Percentiles rank a stretch among this genome's conserved stretches.
phyloP scores from a whole-genome alignment of 306 rosid genomes.

The Rosa rugosa region DNA sequence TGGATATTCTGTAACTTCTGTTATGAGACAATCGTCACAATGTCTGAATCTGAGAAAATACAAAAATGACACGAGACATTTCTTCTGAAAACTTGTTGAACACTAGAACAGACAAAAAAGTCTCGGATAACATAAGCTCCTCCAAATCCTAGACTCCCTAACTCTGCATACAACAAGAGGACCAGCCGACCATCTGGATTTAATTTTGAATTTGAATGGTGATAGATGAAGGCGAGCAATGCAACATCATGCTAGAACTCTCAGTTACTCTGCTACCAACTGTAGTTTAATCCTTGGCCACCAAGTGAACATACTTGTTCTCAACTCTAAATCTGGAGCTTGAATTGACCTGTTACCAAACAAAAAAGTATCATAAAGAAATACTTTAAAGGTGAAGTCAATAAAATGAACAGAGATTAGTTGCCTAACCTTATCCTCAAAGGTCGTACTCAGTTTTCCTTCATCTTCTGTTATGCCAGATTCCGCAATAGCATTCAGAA shows the following conservation, averaged over 20 bases:
- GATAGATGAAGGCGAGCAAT: slow-evolving; percentile 20
- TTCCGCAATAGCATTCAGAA: slow-evolving; percentile 56
- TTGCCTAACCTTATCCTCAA: slow-evolving; percentile 63
- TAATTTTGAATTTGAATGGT: not conserved
- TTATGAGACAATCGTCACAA: not conserved
- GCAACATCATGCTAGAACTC: slow-evolving; percentile 12
- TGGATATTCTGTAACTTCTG: not conserved
- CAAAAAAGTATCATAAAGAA: slow-evolving; percentile 7
- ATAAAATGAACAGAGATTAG: not conserved
- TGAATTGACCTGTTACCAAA: slow-evolving; percentile 63
- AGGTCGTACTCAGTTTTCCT: slow-evolving; percentile 43
- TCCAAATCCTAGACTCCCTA: not conserved
- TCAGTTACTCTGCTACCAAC: slow-evolving; percentile 3
- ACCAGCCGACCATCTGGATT: slow-evolving; percentile 2
- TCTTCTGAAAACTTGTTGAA: slow-evolving; percentile 6
- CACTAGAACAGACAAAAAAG: not conserved
- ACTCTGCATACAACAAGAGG: slow-evolving; percentile 8
- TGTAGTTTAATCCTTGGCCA: slow-evolving; percentile 44
- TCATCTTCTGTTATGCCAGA: slow-evolving; percentile 63
- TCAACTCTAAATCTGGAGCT: slow-evolving; percentile 74
- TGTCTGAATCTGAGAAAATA: not conserved
- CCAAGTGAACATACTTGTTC: slow-evolving; percentile 66
- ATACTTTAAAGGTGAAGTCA: not conserved
- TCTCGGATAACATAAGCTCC: not conserved
- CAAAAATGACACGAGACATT: slow-evolving; percentile 5